These are phyloP conservation scores for Naganishia sp. DNA, from an alignment of 1,284 basidiomycete genomes.

Conservation along the genomic window DNA sequence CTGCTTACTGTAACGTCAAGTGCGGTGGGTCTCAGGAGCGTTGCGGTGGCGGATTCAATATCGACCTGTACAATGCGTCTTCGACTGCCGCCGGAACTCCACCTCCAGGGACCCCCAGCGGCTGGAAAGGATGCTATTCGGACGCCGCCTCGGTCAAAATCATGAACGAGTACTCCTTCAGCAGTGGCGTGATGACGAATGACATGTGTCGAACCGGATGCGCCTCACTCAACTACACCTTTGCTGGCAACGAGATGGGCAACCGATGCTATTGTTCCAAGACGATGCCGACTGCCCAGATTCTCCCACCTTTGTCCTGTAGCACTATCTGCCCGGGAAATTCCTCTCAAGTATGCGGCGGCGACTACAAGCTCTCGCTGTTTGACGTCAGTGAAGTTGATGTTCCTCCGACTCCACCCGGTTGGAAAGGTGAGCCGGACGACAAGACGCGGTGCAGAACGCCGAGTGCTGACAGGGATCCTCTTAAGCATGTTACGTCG, in stretches of 20 bases:
- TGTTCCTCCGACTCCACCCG: slow-evolving; percentile 17
- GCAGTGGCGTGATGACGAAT: slow-evolving; percentile 34
- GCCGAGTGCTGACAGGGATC: background rate
- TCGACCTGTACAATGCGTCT: slow-evolving; percentile 29
- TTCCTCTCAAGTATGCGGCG: slow-evolving; percentile 40
- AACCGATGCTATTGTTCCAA: slow-evolving; percentile 39
- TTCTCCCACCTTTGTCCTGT: slow-evolving; percentile 23
- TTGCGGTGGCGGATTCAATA: slow-evolving; percentile 27
- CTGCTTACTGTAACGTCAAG: slow-evolving; percentile 34
- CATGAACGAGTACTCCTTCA: slow-evolving; percentile 34
- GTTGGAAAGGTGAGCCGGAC: slow-evolving; percentile 9
- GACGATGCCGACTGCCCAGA: background rate
- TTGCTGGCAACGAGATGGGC: slow-evolving; percentile 36
- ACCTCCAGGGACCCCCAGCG: slow-evolving; percentile 14
- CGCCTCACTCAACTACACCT: slow-evolving; percentile 32
- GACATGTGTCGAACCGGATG: slow-evolving; percentile 32
- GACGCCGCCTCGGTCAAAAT: slow-evolving; percentile 25
- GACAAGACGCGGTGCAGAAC: background rate
- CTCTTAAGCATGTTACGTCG: slow-evolving; percentile 14
- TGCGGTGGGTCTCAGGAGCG: slow-evolving; percentile 31
- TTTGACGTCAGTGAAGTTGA: slow-evolving; percentile 13
- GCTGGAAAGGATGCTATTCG: slow-evolving; percentile 34
- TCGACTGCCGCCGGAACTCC: background rate
- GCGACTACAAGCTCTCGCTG: slow-evolving; percentile 28
- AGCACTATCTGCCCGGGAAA: slow-evolving; percentile 39